Conservation (phyloP, 768 basidiomycete genomes). For the Tremella yokohamensis region DNA sequence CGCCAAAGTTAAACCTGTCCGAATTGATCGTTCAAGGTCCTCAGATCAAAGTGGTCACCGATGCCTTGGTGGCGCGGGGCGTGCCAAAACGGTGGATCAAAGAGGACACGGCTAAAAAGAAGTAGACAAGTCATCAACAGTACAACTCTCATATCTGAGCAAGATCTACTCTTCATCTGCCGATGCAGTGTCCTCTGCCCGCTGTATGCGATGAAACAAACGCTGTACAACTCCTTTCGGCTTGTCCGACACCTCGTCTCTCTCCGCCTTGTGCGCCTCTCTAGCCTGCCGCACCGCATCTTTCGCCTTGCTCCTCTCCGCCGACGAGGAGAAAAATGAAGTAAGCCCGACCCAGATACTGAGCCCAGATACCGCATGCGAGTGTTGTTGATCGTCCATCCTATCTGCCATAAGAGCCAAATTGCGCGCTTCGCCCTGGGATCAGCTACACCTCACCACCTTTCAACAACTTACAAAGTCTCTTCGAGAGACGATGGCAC, state of each 20-base stretch:
- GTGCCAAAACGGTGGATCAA: constrained; percentile 81
- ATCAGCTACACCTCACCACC: neutral
- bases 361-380: constrained; percentile 36
- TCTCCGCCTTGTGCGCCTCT: constrained; percentile 3
- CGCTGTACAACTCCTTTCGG: neutral
- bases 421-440: constrained; percentile 46
- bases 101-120: constrained; percentile 31
- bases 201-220: too few relatives aligned
- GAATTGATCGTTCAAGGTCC: constrained; percentile 85
- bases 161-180: too few relatives aligned
- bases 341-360: constrained; percentile 49
- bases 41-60: constrained; percentile 64
- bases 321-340: constrained; percentile 36
- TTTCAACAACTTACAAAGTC: constrained; percentile 59
- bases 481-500: constrained; percentile 81
- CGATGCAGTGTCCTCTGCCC: too few relatives aligned
- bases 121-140: neutral
- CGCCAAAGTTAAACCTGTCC: constrained; percentile 50
- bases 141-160: too few relatives aligned
- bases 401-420: constrained; percentile 50
- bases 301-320: constrained; percentile 21
- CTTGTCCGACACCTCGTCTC: neutral
- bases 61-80: constrained; percentile 65
- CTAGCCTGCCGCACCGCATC: constrained; percentile 19
- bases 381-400: constrained; percentile 32